Evolutionary conservation across 2,329 filamentous ascomycete species (phyloP), one percentile per base, ranked within the genome.

Genomic region (Thelonectria rubi): DNA sequence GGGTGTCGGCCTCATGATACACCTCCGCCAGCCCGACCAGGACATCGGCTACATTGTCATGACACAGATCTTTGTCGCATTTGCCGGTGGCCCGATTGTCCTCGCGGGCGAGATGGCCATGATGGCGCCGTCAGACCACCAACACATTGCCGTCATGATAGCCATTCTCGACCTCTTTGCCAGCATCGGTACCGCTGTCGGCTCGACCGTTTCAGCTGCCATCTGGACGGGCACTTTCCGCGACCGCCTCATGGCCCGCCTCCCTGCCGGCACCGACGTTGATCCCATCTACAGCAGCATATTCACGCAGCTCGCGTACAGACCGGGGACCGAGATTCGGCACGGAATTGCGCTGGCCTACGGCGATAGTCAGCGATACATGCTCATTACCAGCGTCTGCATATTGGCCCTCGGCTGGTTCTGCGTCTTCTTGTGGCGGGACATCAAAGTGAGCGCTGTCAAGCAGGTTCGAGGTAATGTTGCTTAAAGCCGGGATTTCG

Each of bases 221-320:
- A 86, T 91, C 63, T 91, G 88, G 88, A 86, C 84, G 0, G 81
- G 83, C 62, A 81, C 84, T 1, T 85, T 91, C 68, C 82, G 82
- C 5, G 74, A 77, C 17, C 81, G 81, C 11, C 78, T 90, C 14
- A 68, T 69, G 18, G 69, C 75, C 43, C 81, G 86, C 63, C 78
- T 89, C 0, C 86, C 86, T 11, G 63, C 78, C 2, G 75, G 71
- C 3, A 71, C 74, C 0, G 74, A 77, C 12, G 68, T 76, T 2
- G 74, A 83, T 11, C 58, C 42, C 21, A 77, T 79, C 54, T 88
- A 88, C 63, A 79, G 80, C 32, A 70, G 66, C 48, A 69, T 81
- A 42, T 86, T 86, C 63, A 78, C 77, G 3, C 89, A 91, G 66
- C 72, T 87, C 4, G 74, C 74, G 18, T 89, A 87, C 69, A 75